These are phyloP conservation scores for Phyllachora maydis DNA, from an alignment of 2,329 filamentous ascomycete genomes.

Conservation along the genomic window DNA sequence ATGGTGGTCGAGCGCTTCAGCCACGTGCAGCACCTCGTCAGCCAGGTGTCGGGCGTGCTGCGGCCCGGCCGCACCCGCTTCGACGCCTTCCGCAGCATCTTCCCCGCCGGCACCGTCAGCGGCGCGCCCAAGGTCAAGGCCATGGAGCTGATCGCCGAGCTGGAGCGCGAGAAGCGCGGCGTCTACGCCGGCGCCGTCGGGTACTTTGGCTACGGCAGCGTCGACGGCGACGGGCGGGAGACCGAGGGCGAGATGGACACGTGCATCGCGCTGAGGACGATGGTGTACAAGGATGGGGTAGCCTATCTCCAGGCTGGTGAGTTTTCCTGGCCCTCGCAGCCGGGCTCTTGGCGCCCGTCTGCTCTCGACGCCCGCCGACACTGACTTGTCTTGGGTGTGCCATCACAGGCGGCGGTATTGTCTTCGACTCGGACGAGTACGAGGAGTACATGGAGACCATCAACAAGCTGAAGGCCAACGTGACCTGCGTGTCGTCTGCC, in stretches of 20 bases:
- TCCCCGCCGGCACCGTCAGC: conserved; percentile 88
- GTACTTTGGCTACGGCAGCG: conserved; percentile 76
- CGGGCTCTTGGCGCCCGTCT: neutral
- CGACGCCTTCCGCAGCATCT: conserved; percentile 90
- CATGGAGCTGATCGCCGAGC: conserved; percentile 91
- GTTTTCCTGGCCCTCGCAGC: conserved; percentile 6
- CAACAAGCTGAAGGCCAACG: conserved; percentile 84
- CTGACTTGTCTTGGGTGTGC: too few relatives aligned
- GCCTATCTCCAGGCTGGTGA: conserved; percentile 71
- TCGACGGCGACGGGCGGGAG: conserved; percentile 33
- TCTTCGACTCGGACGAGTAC: conserved; percentile 77
- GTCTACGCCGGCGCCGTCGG: conserved; percentile 92
- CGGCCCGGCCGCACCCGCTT: conserved; percentile 71
- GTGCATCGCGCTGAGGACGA: conserved; percentile 63
- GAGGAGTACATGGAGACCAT: conserved; percentile 92
- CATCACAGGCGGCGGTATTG: conserved; percentile 57
- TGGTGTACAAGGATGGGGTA: conserved; percentile 79
- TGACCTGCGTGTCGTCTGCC: conserved; percentile 68
- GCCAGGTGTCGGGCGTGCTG: conserved; percentile 83
- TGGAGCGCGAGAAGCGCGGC: conserved; percentile 76
- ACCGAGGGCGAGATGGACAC: conserved; percentile 80
- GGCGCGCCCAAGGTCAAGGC: conserved; percentile 90
- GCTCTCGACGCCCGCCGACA: neutral
- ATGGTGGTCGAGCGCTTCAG: conserved; percentile 93
- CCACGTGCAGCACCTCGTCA: conserved; percentile 93